Percentiles rank a stretch among this genome's conserved stretches.
Evolutionary conservation across 495 filamentous ascomycete species (phyloP).

Genomic region (Penicillium ochrochloron): DNA sequence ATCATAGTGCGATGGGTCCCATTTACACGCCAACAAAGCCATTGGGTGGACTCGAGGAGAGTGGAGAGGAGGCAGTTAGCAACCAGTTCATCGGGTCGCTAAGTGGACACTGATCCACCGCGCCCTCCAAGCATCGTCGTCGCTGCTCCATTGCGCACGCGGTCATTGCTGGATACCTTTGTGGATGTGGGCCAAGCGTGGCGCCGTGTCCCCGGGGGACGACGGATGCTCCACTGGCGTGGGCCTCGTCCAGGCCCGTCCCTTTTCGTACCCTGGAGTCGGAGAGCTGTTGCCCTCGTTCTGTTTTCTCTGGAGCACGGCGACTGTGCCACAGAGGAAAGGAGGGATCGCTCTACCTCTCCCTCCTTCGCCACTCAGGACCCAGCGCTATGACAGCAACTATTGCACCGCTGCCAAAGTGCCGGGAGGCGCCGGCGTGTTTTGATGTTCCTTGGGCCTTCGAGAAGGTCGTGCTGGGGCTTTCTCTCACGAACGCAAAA

Average conservation of each 20-base stretch:
- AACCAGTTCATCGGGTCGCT: conserved; percentile 1
- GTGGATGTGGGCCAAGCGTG: conserved; percentile 8
- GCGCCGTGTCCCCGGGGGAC: conserved; percentile 27
- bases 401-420: conserved; percentile 30
- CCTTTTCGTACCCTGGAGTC: conserved; percentile 22
- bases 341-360: conserved; percentile 12
- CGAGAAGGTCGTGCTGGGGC: conserved; percentile 26
- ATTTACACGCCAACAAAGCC: conserved; percentile 22
- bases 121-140: neutral
- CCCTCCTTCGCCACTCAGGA: conserved; percentile 20
- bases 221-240: conserved; percentile 35
- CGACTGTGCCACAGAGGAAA: conserved; percentile 2
- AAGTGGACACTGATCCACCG: conserved; percentile 21
- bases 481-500: conserved; percentile 11
- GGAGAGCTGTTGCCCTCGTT: neutral
- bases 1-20: conserved; percentile 28
- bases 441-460: conserved; percentile 30
- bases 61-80: conserved; percentile 2
- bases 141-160: neutral
- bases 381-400: conserved; percentile 18
- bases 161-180: conserved; percentile 16
- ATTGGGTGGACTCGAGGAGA: conserved; percentile 17
- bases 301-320: neutral
- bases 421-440: conserved; percentile 27
- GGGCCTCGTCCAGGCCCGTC: conserved; percentile 32